Percentiles rank a stretch among this genome's conserved stretches.
Conservation (phyloP, 768 basidiomycete genomes). For the Tricholoma flavovirens region DNA sequence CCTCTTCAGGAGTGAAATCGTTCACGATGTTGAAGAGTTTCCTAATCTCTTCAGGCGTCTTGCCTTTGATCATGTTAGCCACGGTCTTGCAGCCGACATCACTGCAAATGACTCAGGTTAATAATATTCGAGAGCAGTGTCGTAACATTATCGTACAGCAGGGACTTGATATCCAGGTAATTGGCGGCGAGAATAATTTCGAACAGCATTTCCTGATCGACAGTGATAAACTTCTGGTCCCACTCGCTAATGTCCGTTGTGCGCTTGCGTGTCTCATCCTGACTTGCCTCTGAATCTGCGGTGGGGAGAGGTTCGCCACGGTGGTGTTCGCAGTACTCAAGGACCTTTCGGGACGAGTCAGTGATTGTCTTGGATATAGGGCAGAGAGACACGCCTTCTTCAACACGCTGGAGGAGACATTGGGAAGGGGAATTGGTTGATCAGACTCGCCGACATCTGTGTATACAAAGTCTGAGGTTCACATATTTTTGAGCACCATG, state of each 20-base stretch:
- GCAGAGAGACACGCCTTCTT: conserved; percentile 61
- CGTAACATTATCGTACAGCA: conserved; percentile 61
- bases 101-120: conserved; percentile 34
- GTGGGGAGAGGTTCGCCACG: conserved; percentile 93
- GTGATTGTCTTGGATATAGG: not conserved
- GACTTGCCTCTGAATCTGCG: conserved; percentile 70
- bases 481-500: not conserved
- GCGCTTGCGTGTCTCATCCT: conserved; percentile 94
- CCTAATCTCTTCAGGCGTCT: conserved; percentile 98
- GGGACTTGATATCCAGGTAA: conserved; percentile 98
- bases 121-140: not conserved
- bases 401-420: conserved; percentile 87
- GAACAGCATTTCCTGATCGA: conserved; percentile 99
- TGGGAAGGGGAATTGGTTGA: conserved; percentile 91
- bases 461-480: conserved; percentile 10
- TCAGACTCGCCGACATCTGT: conserved; percentile 92
- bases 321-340: conserved; percentile 99
- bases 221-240: conserved; percentile 98
- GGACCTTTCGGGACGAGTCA: conserved; percentile 49
- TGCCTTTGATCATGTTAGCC: conserved; percentile 99
- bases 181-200: conserved; percentile 99
- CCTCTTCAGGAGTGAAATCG: conserved; percentile 98
- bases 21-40: conserved; percentile 97
- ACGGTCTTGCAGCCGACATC: conserved; percentile 99
- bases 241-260: conserved; percentile 99